Base-by-base conservation (phyloP, 768 basidiomycete genomes). In the Artomyces pyxidatus region DNA sequence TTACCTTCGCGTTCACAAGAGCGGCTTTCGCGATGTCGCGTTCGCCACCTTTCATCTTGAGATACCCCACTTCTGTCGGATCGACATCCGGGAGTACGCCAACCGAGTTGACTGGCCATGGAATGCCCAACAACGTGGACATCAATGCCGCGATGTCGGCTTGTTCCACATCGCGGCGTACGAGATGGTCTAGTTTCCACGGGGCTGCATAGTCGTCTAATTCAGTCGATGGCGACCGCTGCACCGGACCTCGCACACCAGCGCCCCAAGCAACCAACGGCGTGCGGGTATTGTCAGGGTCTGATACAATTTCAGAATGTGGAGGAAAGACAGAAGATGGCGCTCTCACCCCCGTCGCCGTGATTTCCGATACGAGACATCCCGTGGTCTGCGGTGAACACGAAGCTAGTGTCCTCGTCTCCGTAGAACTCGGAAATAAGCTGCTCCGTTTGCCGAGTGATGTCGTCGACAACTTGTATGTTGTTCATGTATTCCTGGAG, bases 321-420 rank as follows among this genome's bases (percentile, higher is more conserved):
- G n/a, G n/a, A n/a, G n/a, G n/a, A n/a, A n/a, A n/a, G n/a, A n/a
- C n/a, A n/a, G n/a, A n/a, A n/a, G n/a, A n/a, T n/a, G n/a, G n/a
- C n/a, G n/a, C n/a, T 62, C 70, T 61, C 59, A 85, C 87, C 81
- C 30, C 90, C 90, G 52, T 93, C 90, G 4, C 90, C 90, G 50
- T 93, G 90, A 59, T 91, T 92, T 11, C 90, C 90, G 47, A 89
- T 84, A 27, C 72, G 76, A 4, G 85, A 87, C 90, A 93, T 93
- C 8, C 90, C 90, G 60, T 93, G 90, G 62, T 93, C 90, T 0
- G 90, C 87, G 2, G 86, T 92, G 61, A 89, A 92, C 27, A 92
- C 65, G 59, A 75, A 91, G 50, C 76, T 77, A 0, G 88, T 90
- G 48, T 83, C 77, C 19, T 78, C 67, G 50, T 88, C 84, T 27